These are phyloP conservation scores for Candida sanyaensis DNA, from an alignment of 1,139 yeast genomes.

Conservation along the genomic window DNA sequence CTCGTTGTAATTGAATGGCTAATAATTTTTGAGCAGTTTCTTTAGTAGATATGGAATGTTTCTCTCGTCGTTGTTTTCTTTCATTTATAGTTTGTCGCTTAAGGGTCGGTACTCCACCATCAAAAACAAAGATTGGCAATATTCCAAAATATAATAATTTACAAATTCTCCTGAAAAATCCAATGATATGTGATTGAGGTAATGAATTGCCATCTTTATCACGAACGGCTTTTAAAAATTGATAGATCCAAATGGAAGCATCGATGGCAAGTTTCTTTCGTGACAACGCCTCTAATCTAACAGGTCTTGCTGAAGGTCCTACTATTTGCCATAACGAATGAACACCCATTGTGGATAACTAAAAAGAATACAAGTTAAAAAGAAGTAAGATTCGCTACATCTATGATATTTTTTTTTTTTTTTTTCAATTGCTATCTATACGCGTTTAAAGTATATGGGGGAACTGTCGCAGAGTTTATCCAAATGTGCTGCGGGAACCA, in stretches of 20 bases:
- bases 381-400: no score
- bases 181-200: constrained; percentile 83
- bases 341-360: constrained; percentile 77
- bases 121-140: constrained; percentile 92
- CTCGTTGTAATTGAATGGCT: constrained; percentile 74
- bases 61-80: constrained; percentile 73
- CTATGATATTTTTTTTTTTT: no score
- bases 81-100: constrained; percentile 74
- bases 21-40: constrained; percentile 80
- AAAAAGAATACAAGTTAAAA: neutral
- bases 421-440: no score
- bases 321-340: constrained; percentile 91
- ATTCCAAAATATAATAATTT: constrained; percentile 88
- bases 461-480: no score
- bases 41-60: constrained; percentile 67
- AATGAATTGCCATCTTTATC: constrained; percentile 81
- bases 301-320: constrained; percentile 90
- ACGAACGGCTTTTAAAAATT: constrained; percentile 91
- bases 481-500: no score
- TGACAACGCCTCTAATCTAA: constrained; percentile 77
- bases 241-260: constrained; percentile 99
- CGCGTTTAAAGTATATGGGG: no score
- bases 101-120: constrained; percentile 92
- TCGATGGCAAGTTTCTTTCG: constrained; percentile 87
- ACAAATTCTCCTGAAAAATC: constrained; percentile 92